Base-by-base conservation (phyloP, 192 early-diverging fungal genomes). In the Endogone sp. region DNA sequence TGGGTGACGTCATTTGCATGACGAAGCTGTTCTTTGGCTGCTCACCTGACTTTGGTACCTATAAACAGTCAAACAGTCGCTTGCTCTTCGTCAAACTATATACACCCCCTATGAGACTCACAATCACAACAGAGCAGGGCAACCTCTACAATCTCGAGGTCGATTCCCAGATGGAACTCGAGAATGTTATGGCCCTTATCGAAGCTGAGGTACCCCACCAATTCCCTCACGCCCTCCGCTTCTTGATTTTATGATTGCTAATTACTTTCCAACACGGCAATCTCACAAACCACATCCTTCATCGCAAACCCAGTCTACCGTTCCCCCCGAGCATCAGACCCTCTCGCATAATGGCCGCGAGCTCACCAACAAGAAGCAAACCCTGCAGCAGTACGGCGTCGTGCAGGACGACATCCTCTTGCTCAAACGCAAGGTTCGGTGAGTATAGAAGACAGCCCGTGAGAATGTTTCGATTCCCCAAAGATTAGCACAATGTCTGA, bases 151-250 rank as follows among this genome's bases (percentile, higher is more conserved):
- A 79, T 65, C 62, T 92, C 22, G 91, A 91, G 65, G 83, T 91
- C 55, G 88, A 90, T 74, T 82, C 84, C 8, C 85, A 89, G 72
- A 91, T 93, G 85, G 85, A 85, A 56, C 76, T 93, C 29, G 88
- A 89, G 71, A 88, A 91, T 77, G 80, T 96, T 29, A 83, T 86
- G 66, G 94, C 92, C 25, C 81, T 98, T 25, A 82, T 94, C n/a
- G 94, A 96, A 77, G 86, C 81, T n/a, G 92, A 95, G 77, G 86
- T 88, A 82, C 70, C 30, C 58, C 37, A 8, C 13, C 8, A 67
- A 59, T 25, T 63, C 22, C 31, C 22, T 70, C 8, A 22, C 29
- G 65, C n/a, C n/a, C n/a, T n/a, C n/a, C n/a, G n/a, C n/a, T n/a
- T n/a, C n/a, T n/a, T n/a, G n/a, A n/a, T n/a, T n/a, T 22, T 65